Evolutionary conservation across 1,139 yeast genomes (phyloP), one percentile per base, ranked within the genome.

Genomic region (Taphrina pruni): DNA sequence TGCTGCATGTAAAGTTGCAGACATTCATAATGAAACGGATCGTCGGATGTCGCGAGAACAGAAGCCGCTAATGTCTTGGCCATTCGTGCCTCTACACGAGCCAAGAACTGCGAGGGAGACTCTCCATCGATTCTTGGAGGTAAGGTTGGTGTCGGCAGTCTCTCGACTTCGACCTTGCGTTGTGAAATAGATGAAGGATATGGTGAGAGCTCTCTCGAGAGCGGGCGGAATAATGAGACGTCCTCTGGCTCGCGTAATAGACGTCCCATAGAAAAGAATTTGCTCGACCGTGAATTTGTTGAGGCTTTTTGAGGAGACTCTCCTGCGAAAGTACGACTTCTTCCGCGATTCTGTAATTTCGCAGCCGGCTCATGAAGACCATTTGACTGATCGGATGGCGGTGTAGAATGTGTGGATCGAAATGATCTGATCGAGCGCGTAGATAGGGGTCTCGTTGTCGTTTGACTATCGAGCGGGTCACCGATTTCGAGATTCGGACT

Each of bases 31-130:
- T 78, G 75, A 70, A 82, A 83, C 1, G 71, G 75, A 36, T 79
- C 78, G 61, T 79, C 80, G 11, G 77, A 76, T 32, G 75, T 74
- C 2, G 84, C 76, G 39, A 85, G 75, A 5, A 81, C 74, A 0
- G 80, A 77, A 0, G 83, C 80, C 2, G 81, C 75, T 60, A 78
- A 78, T 51, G 79, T 78, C 0, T 81, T 82, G 69, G 78, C 79
- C 2, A 79, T 75, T 0, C 77, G 75, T 2, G 72, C 73, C 17
- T 74, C 71, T 11, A 84, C 72, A 61, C 76, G 77, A 0, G 69
- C 71, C 32, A 83, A 70, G 73, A 80, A 84, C 0, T 75, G 74
- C 7, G 76, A 78, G n/a, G 78, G 78, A 1, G 80, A 70, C 43
- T 83, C 84, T 12, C 73, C 74, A 0, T 71, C 75, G 2, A 70